These are phyloP conservation scores for Gnetum montanum DNA, from an alignment of 75 land plant genomes.

Conservation along the genomic window DNA sequence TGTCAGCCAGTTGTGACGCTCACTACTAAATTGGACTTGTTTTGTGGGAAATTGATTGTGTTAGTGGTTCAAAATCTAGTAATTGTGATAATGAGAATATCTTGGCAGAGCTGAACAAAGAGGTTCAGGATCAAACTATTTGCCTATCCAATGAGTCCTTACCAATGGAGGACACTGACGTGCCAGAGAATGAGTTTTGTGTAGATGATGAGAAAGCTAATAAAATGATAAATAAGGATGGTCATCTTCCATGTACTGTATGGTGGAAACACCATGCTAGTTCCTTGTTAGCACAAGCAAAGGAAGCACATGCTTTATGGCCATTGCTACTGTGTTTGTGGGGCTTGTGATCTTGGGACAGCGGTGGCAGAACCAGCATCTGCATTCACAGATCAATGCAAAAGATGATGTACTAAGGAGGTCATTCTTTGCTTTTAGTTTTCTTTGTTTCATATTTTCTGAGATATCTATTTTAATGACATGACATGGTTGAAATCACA, in stretches of 20 bases:
- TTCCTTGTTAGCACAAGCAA: constrained; percentile 38
- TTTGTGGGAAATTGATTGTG: constrained; percentile 15
- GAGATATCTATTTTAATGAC: too few species aligned
- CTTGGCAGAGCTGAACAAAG: not conserved
- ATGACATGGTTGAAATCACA: too few species aligned
- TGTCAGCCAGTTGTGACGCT: not conserved
- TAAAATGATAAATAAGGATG: constrained; percentile 10
- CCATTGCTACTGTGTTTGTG: constrained; percentile 79
- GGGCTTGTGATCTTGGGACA: constrained; percentile 85
- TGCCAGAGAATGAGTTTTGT: constrained; percentile 1
- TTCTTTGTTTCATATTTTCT: too few species aligned
- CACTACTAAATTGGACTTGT: constrained; percentile 16
- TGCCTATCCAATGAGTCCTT: not conserved
- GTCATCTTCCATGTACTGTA: constrained; percentile 46
- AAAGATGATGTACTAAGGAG: constrained; percentile 74
- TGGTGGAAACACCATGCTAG: constrained; percentile 64
- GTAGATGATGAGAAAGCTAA: constrained; percentile 15
- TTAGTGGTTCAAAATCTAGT: constrained; percentile 15
- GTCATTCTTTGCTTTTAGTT: too few species aligned
- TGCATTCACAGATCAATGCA: constrained; percentile 37
- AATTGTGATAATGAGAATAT: constrained; percentile 12
- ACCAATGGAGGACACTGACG: not conserved
- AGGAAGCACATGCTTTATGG: constrained; percentile 70
- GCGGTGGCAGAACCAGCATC: constrained; percentile 59
- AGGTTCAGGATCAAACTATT: constrained; percentile 4